Percentiles rank a stretch among this genome's conserved stretches.
These are phyloP conservation scores for Aureobasidium sp. DNA, from an alignment of 2,329 filamentous ascomycete genomes.

Conservation along the genomic window DNA sequence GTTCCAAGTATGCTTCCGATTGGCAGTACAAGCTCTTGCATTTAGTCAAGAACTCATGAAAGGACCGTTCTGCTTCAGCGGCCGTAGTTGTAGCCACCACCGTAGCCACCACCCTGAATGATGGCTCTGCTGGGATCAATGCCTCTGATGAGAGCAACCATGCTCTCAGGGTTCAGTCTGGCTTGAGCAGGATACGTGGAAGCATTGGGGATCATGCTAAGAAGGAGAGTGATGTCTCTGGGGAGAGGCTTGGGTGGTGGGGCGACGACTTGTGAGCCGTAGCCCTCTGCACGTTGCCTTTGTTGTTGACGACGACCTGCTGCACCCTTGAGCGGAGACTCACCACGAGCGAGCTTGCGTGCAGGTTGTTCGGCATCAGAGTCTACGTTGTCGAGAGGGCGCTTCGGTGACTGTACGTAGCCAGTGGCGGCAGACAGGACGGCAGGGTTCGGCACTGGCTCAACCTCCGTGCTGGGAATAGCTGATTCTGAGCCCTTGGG, in stretches of 20 bases:
- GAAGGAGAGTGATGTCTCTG: conserved; percentile 34
- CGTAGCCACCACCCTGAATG: conserved; percentile 13
- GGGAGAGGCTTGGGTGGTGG: conserved; percentile 20
- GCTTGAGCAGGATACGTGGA: conserved; percentile 61
- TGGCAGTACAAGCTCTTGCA: neutral
- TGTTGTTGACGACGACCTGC: conserved; percentile 79
- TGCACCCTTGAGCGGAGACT: conserved; percentile 85
- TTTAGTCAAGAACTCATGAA: neutral
- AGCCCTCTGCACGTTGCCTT: conserved; percentile 35
- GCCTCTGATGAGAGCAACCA: conserved; percentile 67
- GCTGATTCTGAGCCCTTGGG: conserved; percentile 26
- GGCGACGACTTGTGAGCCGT: conserved; percentile 15
- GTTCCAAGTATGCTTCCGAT: neutral
- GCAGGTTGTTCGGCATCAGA: conserved; percentile 65
- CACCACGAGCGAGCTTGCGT: conserved; percentile 81
- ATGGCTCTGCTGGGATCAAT: conserved; percentile 45
- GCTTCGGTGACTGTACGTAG: conserved; percentile 39
- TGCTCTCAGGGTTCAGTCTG: conserved; percentile 60
- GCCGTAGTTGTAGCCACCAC: conserved; percentile 8
- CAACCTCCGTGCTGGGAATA: conserved; percentile 14
- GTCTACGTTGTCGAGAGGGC: conserved; percentile 53
- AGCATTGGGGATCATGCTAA: conserved; percentile 68
- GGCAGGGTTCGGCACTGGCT: conserved; percentile 10
- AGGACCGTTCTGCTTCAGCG: neutral
- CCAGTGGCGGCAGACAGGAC: conserved; percentile 24